Conservation (phyloP, 352 stramenopile species). For the Phytophthora capsici region DNA sequence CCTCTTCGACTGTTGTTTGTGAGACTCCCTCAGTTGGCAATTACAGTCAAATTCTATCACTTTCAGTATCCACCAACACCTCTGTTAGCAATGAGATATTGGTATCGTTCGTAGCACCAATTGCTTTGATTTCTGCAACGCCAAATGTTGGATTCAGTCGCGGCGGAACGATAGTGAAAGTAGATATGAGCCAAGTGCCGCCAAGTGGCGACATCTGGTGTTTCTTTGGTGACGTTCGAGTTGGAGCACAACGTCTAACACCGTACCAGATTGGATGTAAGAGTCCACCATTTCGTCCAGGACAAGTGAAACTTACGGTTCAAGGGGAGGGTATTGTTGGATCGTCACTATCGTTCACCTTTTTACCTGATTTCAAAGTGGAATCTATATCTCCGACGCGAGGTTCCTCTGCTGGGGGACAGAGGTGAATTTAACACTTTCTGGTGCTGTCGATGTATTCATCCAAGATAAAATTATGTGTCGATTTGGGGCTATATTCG, state of each 20-base stretch:
- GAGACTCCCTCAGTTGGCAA: constrained; percentile 16
- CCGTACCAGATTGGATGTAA: constrained; percentile 28
- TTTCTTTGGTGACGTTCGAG: constrained; percentile 31
- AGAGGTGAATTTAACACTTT: constrained; percentile 35
- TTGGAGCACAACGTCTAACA: constrained; percentile 24
- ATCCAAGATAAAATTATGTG: constrained; percentile 24
- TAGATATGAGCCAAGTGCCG: constrained; percentile 25
- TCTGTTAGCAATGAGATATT: constrained; percentile 42
- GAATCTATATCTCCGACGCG: constrained; percentile 22
- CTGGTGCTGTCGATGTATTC: constrained; percentile 10
- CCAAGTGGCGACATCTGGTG: constrained; percentile 23
- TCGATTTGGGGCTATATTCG: constrained; percentile 34
- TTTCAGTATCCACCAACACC: constrained; percentile 22
- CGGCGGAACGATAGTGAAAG: constrained; percentile 30
- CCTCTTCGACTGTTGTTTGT: constrained; percentile 26
- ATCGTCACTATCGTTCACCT: constrained; percentile 33
- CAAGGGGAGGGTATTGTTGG: constrained; percentile 12
- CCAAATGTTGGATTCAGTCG: constrained; percentile 40
- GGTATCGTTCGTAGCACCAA: constrained; percentile 37
- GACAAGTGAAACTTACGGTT: constrained; percentile 22
- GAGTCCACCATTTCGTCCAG: constrained; percentile 32
- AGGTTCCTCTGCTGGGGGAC: constrained; percentile 36
- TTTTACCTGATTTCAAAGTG: constrained; percentile 40
- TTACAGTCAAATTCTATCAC: constrained; percentile 23
- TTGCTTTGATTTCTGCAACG: constrained; percentile 17